Conservation (phyloP, 208 protist genomes). For the Lotmaria passim region DNA sequence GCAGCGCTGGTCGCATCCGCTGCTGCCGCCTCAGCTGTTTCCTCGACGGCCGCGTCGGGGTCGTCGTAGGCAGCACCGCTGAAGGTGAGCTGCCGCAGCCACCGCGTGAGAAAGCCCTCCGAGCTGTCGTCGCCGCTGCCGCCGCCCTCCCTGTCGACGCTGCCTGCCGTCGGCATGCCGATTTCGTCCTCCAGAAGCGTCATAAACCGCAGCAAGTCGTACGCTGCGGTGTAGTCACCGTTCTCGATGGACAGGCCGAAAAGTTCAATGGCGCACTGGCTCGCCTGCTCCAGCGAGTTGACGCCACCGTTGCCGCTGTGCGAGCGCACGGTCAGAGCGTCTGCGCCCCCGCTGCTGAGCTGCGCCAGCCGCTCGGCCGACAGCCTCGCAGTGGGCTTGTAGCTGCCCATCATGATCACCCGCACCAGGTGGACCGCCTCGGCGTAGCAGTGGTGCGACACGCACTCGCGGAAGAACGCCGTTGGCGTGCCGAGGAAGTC, state of each 20-base stretch:
- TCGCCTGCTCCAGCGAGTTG: slow-evolving; percentile 37
- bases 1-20: not conserved
- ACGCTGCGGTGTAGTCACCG: slow-evolving; percentile 50
- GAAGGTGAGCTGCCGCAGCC: slow-evolving; percentile 38
- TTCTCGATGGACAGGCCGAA: slow-evolving; percentile 42
- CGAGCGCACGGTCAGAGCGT: not conserved
- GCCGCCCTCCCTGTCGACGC: slow-evolving; percentile 2
- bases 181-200: slow-evolving; percentile 63
- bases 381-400: slow-evolving; percentile 12
- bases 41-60: slow-evolving; percentile 10
- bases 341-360: not conserved
- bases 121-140: not conserved
- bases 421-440: slow-evolving; percentile 75
- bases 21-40: not conserved
- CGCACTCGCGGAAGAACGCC: slow-evolving; percentile 71
- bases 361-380: slow-evolving; percentile 21
- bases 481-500: slow-evolving; percentile 68
- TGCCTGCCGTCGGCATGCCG: slow-evolving; percentile 30
- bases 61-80: slow-evolving; percentile 20
- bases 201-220: slow-evolving; percentile 76
- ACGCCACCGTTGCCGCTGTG: not conserved
- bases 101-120: slow-evolving; percentile 28
- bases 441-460: slow-evolving; percentile 56
- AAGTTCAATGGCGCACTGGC: slow-evolving; percentile 43
- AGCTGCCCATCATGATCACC: slow-evolving; percentile 70